Percentiles rank a stretch among this genome's conserved stretches.
Evolutionary conservation across 208 protist genomes (phyloP).

Genomic region (Eutreptiella sp.): DNA sequence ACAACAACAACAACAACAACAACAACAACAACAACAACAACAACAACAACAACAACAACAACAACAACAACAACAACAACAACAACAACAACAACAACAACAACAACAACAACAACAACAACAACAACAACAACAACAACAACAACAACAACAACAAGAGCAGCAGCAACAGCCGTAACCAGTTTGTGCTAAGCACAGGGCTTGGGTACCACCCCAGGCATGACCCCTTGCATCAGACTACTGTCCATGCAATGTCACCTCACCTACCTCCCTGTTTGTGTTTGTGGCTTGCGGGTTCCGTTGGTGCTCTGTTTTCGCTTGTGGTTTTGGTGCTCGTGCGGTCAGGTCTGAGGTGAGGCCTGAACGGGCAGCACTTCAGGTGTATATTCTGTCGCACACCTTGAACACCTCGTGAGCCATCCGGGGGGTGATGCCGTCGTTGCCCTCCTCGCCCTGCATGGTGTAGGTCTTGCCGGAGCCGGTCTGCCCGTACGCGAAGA

Average conservation of each 20-base stretch:
- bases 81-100: not conserved
- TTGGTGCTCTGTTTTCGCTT: no score
- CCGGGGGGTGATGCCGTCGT: slow-evolving; percentile 34
- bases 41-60: not conserved
- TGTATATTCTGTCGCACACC: slow-evolving; percentile 21
- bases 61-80: not conserved
- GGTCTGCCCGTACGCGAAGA: slow-evolving; percentile 50
- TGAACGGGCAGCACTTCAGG: no score
- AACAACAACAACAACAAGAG: not conserved
- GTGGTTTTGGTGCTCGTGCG: no score
- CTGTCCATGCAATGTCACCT: no score
- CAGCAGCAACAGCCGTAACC: slow-evolving; percentile 9
- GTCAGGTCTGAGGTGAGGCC: no score
- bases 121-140: not conserved
- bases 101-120: not conserved
- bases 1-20: not conserved
- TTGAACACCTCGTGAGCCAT: slow-evolving; percentile 27
- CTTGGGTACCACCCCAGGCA: slow-evolving; percentile 12
- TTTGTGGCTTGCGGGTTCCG: no score
- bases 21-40: not conserved
- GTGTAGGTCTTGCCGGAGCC: slow-evolving; percentile 46
- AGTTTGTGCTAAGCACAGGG: no score
- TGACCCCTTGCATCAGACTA: no score
- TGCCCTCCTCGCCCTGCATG: slow-evolving; percentile 27
- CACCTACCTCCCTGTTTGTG: no score